Conservation (phyloP, 257 asterid species). For the Scutellaria baicalensis region DNA sequence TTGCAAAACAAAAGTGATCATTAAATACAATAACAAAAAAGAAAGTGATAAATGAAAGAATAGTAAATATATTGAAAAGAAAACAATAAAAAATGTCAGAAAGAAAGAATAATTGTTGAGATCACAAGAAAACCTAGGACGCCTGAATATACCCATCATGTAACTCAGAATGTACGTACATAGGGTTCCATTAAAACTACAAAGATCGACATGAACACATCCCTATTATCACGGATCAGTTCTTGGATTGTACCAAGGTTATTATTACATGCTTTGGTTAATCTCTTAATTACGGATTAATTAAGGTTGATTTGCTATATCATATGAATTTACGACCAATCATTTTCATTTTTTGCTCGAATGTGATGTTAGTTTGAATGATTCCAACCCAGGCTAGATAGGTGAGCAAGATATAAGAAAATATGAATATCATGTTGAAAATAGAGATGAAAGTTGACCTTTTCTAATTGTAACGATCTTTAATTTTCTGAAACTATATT, state of each 20-base stretch:
- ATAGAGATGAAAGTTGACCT: no score
- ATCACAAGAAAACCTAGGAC: background rate
- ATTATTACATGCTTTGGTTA: no score
- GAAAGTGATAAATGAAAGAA: background rate
- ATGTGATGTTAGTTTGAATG: no score
- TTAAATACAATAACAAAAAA: background rate
- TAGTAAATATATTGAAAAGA: background rate
- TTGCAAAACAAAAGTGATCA: background rate
- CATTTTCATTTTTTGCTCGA: no score
- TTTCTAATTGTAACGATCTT: no score
- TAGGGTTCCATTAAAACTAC: background rate
- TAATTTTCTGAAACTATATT: no score
- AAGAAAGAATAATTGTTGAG: background rate
- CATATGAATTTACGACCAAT: background rate
- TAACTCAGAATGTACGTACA: background rate
- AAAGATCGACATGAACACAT: background rate
- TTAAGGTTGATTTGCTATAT: background rate
- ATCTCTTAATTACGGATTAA: background rate
- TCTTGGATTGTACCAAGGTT: background rate
- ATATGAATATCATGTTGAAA: no score
- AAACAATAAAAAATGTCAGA: background rate
- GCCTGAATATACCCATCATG: slow-evolving; percentile 1
- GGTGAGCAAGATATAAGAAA: no score
- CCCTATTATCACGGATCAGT: background rate
- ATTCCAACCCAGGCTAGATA: no score